Evolutionary conservation across 768 basidiomycete species (phyloP).

Genomic region (Hygrocybe coccinea): DNA sequence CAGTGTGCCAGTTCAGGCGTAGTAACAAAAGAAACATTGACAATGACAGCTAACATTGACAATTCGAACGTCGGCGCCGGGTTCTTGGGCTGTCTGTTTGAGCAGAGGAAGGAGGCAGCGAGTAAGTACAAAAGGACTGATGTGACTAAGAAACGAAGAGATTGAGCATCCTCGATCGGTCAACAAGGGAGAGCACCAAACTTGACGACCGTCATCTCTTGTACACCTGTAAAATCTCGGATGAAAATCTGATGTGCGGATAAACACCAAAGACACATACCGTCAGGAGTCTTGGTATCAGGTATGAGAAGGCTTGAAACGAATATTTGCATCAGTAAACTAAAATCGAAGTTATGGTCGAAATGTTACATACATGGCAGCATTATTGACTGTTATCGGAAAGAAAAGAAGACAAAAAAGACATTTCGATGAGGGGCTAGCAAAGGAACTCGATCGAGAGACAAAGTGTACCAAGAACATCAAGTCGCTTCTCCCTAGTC

Average conservation of each 20-base stretch:
- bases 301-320: slow-evolving; percentile 11
- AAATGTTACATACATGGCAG: slow-evolving; percentile 37
- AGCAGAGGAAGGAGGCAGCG: slow-evolving; percentile 50
- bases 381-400: slow-evolving; percentile 54
- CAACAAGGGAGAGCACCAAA: slow-evolving; percentile 18
- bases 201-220: slow-evolving; percentile 43
- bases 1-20: neutral
- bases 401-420: neutral
- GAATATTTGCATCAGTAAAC: slow-evolving; percentile 4
- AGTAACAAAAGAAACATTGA: neutral
- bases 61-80: slow-evolving; percentile 54
- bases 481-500: slow-evolving; percentile 16
- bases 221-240: slow-evolving; percentile 30
- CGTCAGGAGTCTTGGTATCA: slow-evolving; percentile 16
- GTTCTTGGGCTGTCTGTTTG: slow-evolving; percentile 42
- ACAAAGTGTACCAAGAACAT: slow-evolving; percentile 19
- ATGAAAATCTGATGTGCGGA: slow-evolving; percentile 1
- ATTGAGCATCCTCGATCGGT: neutral
- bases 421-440: neutral
- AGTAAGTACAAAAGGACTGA: slow-evolving; percentile 54
- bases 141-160: slow-evolving; percentile 34
- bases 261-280: slow-evolving; percentile 13
- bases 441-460: slow-evolving; percentile 11
- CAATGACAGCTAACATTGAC: slow-evolving; percentile 45
- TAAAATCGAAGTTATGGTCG: slow-evolving; percentile 18